A percentile compares a stretch with the other conserved stretches of the same genome.
Evolutionary conservation across 495 filamentous ascomycete species (phyloP).

Genomic region (Letharia columbiana): DNA sequence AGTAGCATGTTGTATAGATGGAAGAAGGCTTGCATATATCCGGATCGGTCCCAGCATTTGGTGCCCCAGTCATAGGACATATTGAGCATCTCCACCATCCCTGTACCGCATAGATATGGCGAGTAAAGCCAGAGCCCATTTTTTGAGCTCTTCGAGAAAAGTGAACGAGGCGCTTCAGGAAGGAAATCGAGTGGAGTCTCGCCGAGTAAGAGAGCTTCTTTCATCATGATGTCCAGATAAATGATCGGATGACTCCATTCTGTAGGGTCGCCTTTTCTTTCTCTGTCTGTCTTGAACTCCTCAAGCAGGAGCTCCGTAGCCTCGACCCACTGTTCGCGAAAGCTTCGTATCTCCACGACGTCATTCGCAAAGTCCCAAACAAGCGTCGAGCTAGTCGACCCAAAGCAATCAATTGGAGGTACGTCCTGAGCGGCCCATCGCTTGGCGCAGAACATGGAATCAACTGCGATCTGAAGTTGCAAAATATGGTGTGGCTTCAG

Average conservation of each 20-base stretch:
- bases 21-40: neutral
- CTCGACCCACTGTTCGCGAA: neutral
- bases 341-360: neutral
- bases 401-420: conserved; percentile 1
- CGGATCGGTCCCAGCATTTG: neutral
- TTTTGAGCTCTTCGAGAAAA: neutral
- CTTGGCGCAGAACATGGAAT: neutral
- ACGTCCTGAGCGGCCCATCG: neutral
- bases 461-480: neutral
- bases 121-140: neutral
- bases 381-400: neutral
- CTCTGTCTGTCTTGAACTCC: neutral
- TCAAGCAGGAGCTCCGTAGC: neutral
- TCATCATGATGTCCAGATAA: neutral
- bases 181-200: neutral
- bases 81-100: neutral
- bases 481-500: neutral
- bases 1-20: neutral
- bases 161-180: neutral
- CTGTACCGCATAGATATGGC: neutral
- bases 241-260: neutral
- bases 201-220: neutral
- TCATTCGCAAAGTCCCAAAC: neutral
- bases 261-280: neutral
- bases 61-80: neutral